Evolutionary conservation across 306 rosid genomes (phyloP).

Genomic region (Sophora flavescens): DNA sequence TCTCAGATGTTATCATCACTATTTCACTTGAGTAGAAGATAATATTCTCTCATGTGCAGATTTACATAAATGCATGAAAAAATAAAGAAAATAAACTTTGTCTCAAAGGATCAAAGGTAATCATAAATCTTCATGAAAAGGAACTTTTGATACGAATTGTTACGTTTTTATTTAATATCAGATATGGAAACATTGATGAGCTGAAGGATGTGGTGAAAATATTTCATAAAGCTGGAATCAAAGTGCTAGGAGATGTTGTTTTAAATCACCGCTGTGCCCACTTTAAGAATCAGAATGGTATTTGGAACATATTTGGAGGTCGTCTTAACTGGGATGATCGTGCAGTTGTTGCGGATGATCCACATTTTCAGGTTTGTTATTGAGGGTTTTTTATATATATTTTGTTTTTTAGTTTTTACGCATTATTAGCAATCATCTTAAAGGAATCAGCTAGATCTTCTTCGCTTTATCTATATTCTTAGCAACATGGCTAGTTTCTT

Average conservation of each 20-base stretch:
- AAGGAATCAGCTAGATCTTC: neutral
- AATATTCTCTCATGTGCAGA: slow-evolving; percentile 19
- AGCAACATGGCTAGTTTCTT: slow-evolving; percentile 12
- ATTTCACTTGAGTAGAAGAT: slow-evolving; percentile 25
- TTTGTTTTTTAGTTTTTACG: neutral
- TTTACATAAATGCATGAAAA: slow-evolving; percentile 24
- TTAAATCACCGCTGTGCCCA: slow-evolving; percentile 98
- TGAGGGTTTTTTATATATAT: slow-evolving; percentile 22
- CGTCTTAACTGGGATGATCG: slow-evolving; percentile 95
- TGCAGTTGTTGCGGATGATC: slow-evolving; percentile 96
- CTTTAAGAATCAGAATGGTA: slow-evolving; percentile 79
- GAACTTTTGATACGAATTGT: slow-evolving; percentile 30
- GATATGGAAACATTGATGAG: slow-evolving; percentile 88
- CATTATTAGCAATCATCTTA: slow-evolving; percentile 11
- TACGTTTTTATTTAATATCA: slow-evolving; percentile 44
- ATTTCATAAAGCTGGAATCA: slow-evolving; percentile 74
- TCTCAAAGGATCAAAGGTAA: neutral
- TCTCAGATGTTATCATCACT: slow-evolving; percentile 24
- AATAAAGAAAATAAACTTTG: neutral
- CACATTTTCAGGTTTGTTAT: slow-evolving; percentile 91
- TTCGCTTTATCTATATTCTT: neutral
- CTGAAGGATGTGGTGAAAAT: slow-evolving; percentile 78
- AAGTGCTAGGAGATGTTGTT: slow-evolving; percentile 95
- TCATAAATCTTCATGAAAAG: neutral
- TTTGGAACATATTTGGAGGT: slow-evolving; percentile 98